phyloP scores from a whole-genome alignment of 164 flowering plant species.

The Magnolia sinica region DNA sequence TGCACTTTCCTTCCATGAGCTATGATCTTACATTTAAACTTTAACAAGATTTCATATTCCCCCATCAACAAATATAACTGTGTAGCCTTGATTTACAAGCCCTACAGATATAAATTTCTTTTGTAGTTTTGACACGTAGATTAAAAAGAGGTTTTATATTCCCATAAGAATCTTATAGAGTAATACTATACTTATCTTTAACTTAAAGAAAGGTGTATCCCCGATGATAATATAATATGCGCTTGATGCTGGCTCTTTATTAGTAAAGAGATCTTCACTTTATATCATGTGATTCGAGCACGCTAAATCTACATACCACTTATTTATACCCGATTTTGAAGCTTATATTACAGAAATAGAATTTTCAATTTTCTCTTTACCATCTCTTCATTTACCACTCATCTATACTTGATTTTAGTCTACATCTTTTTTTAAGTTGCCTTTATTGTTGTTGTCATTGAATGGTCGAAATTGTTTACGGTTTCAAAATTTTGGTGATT shows the following conservation, averaged over 20 bases:
- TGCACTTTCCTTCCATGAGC: neutral
- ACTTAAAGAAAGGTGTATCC: neutral
- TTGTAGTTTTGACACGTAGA: neutral
- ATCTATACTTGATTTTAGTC: no score
- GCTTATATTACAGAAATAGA: neutral
- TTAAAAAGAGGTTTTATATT: neutral
- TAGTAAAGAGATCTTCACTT: neutral
- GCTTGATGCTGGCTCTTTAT: neutral
- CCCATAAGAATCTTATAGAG: neutral
- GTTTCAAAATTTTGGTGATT: no score
- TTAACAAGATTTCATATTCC: neutral
- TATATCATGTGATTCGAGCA: neutral
- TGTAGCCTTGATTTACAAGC: conserved; percentile 3
- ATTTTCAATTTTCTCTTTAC: neutral
- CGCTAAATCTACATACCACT: neutral
- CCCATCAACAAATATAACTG: neutral
- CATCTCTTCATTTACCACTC: neutral
- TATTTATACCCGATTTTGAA: neutral
- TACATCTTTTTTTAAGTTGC: no score
- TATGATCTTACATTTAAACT: neutral
- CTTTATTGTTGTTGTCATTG: no score
- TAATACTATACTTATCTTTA: neutral
- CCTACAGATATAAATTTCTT: neutral
- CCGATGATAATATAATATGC: neutral
- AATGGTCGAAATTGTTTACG: no score